phyloP scores from a whole-genome alignment of 106 monocot species.

The Dioscorea alata region DNA sequence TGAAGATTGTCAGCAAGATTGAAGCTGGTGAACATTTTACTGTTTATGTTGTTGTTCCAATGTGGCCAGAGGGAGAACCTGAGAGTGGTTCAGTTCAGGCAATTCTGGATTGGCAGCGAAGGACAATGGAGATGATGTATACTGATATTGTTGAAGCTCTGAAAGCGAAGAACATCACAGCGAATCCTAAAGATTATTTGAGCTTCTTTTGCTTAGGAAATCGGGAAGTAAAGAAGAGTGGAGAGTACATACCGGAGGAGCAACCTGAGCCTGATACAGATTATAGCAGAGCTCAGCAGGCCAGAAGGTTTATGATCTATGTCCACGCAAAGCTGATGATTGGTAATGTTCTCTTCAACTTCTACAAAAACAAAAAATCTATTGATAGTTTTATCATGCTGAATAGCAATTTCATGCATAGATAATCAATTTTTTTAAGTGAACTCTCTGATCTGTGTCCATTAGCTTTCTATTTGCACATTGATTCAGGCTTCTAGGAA shows the following conservation, averaged over 20 bases:
- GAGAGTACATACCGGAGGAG: slow-evolving; percentile 48
- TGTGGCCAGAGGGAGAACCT: slow-evolving; percentile 78
- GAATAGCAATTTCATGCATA: too few species aligned
- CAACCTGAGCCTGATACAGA: slow-evolving; percentile 47
- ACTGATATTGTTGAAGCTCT: slow-evolving; percentile 47
- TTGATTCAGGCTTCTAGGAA: too few species aligned
- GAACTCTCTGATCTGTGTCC: neutral
- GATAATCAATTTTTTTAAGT: neutral
- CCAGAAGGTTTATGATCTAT: slow-evolving; percentile 78
- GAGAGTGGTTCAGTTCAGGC: slow-evolving; percentile 61
- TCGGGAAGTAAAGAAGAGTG: slow-evolving; percentile 49
- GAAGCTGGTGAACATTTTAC: slow-evolving; percentile 59
- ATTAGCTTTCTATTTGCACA: neutral
- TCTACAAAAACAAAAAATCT: neutral
- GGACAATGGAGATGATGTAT: slow-evolving; percentile 87
- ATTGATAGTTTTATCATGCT: too few species aligned
- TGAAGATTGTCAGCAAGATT: slow-evolving; percentile 70
- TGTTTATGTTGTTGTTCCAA: slow-evolving; percentile 61
- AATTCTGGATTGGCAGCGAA: slow-evolving; percentile 69
- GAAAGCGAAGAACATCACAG: slow-evolving; percentile 44
- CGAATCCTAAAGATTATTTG: slow-evolving; percentile 54
- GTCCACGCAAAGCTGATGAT: slow-evolving; percentile 85
- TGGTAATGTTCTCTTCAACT: slow-evolving; percentile 19
- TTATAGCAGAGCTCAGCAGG: slow-evolving; percentile 48
- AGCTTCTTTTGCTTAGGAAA: slow-evolving; percentile 74